Evolutionary conservation across 805 yeast species (phyloP).

Genomic region (Starmerella potacharoeniae): DNA sequence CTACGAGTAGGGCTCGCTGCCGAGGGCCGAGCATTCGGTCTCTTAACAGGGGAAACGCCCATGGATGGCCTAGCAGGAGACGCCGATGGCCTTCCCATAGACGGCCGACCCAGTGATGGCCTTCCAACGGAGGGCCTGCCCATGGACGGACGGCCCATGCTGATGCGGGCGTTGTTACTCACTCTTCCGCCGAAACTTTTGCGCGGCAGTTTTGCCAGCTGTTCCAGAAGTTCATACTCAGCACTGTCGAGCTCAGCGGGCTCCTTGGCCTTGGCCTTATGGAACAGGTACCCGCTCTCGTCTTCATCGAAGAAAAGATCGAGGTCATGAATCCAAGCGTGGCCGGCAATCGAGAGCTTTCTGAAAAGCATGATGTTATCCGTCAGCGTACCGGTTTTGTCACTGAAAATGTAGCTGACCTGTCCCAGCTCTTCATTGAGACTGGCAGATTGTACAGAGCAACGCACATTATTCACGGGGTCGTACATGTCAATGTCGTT

Average conservation of each 20-base stretch:
- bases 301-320: constrained; percentile 34
- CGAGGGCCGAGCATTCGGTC: background rate
- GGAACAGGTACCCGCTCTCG: constrained; percentile 23
- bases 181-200: constrained; percentile 19
- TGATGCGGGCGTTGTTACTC: constrained; percentile 11
- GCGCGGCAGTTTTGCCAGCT: constrained; percentile 22
- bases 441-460: constrained; percentile 90
- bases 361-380: constrained; percentile 90
- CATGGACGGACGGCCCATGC: constrained; percentile 6
- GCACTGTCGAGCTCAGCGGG: constrained; percentile 9
- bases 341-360: constrained; percentile 76
- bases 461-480: constrained; percentile 70
- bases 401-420: constrained; percentile 87
- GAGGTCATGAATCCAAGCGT: constrained; percentile 76
- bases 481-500: constrained; percentile 95
- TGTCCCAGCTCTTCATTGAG: constrained; percentile 95
- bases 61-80: constrained; percentile 3
- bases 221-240: constrained; percentile 19
- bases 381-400: constrained; percentile 94
- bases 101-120: constrained; percentile 4
- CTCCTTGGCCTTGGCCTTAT: constrained; percentile 16
- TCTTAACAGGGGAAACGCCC: background rate
- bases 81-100: constrained; percentile 3
- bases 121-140: constrained; percentile 11
- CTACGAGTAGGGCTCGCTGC: background rate